Evolutionary conservation across 2,329 filamentous ascomycete genomes (phyloP).

Genomic region (Colletotrichum sp.): DNA sequence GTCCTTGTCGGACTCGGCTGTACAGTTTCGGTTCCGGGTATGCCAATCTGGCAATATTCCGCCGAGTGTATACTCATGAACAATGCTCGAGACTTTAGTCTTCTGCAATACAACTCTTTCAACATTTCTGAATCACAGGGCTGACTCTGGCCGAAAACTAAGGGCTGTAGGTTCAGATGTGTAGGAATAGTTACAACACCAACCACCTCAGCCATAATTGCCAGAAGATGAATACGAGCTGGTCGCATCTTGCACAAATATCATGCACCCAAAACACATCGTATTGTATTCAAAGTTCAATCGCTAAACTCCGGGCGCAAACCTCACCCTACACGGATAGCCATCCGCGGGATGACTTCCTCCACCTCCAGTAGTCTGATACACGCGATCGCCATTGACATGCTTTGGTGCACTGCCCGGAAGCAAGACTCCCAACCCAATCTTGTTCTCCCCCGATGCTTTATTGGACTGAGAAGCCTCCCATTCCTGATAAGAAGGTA

Average conservation of each 20-base stretch:
- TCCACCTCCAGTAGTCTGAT: background rate
- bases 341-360: constrained; percentile 3
- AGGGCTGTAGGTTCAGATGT: background rate
- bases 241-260: rapidly evolving
- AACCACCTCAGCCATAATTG: background rate
- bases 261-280: background rate
- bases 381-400: constrained; percentile 1
- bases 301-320: background rate
- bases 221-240: background rate
- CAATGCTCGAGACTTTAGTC: background rate
- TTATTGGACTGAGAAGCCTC: background rate
- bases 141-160: background rate
- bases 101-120: background rate
- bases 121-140: background rate
- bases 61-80: background rate
- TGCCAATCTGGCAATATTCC: background rate
- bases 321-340: background rate
- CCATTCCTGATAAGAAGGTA: background rate
- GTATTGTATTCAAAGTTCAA: background rate
- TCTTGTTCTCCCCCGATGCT: background rate
- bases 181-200: background rate
- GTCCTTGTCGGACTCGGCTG: background rate
- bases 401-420: background rate
- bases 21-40: background rate
- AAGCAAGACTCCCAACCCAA: background rate